phyloP scores from a whole-genome alignment of 768 basidiomycete species.

The Exsudoporus frostii region DNA sequence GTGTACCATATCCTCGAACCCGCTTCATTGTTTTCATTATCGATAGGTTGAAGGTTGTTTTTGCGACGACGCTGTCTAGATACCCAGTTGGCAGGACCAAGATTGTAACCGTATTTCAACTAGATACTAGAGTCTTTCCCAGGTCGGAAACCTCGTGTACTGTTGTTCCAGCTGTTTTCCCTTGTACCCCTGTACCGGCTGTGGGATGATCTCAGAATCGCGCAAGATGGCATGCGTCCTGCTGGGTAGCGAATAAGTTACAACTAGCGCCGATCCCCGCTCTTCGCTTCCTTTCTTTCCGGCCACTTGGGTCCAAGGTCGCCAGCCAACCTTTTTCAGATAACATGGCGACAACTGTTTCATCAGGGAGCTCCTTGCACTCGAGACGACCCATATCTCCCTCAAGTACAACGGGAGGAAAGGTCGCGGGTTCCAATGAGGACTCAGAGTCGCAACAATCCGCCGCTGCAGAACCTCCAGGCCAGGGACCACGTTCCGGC shows the following conservation, averaged over 20 bases:
- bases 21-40: conserved; percentile 13
- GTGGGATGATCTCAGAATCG: neutral
- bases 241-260: conserved; percentile 1
- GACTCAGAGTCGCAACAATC: neutral
- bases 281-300: neutral
- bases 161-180: neutral
- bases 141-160: neutral
- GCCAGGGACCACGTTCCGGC: neutral
- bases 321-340: neutral
- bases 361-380: neutral
- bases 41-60: conserved; percentile 6
- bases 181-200: neutral
- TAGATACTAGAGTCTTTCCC: conserved; percentile 9
- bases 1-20: conserved; percentile 11
- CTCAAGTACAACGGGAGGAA: neutral
- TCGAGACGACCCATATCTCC: neutral
- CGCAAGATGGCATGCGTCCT: neutral
- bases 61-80: conserved; percentile 14
- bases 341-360: neutral
- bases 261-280: neutral
- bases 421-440: neutral
- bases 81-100: conserved; percentile 34
- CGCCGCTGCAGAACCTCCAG: neutral
- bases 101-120: conserved; percentile 16
- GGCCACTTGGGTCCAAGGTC: neutral